Conservation (phyloP, 2,329 filamentous ascomycete genomes). For the Iodosphaeria phyllophila region DNA sequence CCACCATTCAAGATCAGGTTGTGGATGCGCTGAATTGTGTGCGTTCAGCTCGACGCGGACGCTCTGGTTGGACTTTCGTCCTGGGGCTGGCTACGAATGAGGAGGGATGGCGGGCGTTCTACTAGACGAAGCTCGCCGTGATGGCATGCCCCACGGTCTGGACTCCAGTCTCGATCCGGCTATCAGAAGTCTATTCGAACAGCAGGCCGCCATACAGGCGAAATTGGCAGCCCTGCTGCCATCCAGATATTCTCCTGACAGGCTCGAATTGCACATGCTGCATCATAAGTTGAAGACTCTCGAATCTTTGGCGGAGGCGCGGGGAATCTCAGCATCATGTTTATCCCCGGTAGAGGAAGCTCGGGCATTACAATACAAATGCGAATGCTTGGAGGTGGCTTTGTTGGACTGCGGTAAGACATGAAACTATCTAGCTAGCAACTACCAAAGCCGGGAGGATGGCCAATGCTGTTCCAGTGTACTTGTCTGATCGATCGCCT, state of each 20-base stretch:
- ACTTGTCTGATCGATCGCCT: no score
- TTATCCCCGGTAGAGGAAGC: slow-evolving; percentile 28
- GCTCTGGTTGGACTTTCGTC: no score
- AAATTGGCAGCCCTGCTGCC: slow-evolving; percentile 28
- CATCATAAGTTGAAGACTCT: slow-evolving; percentile 33
- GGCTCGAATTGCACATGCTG: slow-evolving; percentile 33
- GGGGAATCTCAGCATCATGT: slow-evolving; percentile 14
- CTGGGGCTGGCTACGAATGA: no score
- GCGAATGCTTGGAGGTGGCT: slow-evolving; percentile 35
- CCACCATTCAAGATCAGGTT: no score
- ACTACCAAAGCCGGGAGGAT: no score
- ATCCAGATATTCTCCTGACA: slow-evolving; percentile 26
- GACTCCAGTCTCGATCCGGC: slow-evolving; percentile 22
- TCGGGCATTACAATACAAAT: slow-evolving; percentile 34
- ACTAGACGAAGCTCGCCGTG: slow-evolving; percentile 12
- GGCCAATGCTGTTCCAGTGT: no score
- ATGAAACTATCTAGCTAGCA: no score
- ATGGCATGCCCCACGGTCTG: slow-evolving; percentile 13
- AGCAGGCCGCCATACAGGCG: slow-evolving; percentile 33
- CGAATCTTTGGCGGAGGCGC: slow-evolving; percentile 25
- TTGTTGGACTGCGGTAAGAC: slow-evolving; percentile 26
- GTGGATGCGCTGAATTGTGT: no score
- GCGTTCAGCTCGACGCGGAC: no score
- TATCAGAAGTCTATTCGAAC: slow-evolving; percentile 26
- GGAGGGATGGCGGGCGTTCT: slow-evolving; percentile 12